These are phyloP conservation scores for Dryas integrifolia DNA, from an alignment of 331 rosid species.

Conservation along the genomic window DNA sequence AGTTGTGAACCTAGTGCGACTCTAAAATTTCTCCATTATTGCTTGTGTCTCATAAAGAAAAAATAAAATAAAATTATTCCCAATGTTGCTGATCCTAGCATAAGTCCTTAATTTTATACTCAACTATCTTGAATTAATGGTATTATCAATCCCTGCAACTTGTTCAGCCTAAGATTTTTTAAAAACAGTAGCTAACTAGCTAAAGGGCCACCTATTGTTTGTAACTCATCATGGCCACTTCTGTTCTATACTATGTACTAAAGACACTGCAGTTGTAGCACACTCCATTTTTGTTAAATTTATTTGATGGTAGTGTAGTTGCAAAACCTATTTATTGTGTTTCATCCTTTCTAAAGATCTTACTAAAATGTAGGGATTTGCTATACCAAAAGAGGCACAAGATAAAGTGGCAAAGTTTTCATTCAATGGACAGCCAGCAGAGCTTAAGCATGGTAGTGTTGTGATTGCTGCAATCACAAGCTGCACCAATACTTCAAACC, in stretches of 20 bases:
- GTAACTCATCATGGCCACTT: not conserved
- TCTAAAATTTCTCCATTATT: conserved; percentile 11
- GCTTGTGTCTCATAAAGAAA: not conserved
- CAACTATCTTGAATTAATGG: not conserved
- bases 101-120: not conserved
- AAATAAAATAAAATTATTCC: not conserved
- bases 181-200: not conserved
- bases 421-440: conserved; percentile 82
- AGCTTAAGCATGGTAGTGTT: conserved; percentile 81
- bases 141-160: not conserved
- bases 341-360: conserved; percentile 12
- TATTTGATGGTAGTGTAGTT: conserved; percentile 10
- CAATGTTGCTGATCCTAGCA: not conserved
- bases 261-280: not conserved
- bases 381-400: conserved; percentile 79
- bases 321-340: conserved; percentile 9
- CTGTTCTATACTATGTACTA: not conserved
- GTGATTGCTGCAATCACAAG: conserved; percentile 97
- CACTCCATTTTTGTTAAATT: not conserved
- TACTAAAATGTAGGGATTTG: conserved; percentile 62
- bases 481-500: conserved; percentile 94
- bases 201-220: too few species aligned
- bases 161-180: not conserved
- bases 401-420: conserved; percentile 73
- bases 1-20: conserved; percentile 14